Base-by-base conservation (phyloP, 257 asterid genomes). In the Henckelia pumila region DNA sequence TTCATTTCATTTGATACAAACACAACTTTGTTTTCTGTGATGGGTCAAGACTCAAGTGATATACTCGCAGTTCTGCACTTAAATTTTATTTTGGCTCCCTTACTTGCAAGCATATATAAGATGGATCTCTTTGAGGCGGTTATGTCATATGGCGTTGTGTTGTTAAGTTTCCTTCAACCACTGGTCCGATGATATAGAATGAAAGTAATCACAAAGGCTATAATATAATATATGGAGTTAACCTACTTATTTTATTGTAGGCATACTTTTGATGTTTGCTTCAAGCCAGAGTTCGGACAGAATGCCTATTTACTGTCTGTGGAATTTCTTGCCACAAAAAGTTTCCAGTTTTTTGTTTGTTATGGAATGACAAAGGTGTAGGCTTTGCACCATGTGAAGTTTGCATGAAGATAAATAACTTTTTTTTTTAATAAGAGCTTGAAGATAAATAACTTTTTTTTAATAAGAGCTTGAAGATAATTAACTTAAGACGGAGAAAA, bases 1-100 rank as follows among this genome's bases (percentile, higher is more conserved):
- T 65, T 49, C 63, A 30, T 71, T 47, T 2, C 59, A 24, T 64
- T 64, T 40, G n/a, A 19, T 74, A 58, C 26, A 8, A 56, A 56
- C 1, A 64, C 63, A 28, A 29, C 40, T 37, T n/a, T 37, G n/a
- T n/a, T n/a, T n/a, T n/a, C n/a, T n/a, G n/a, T n/a, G n/a, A n/a
- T n/a, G n/a, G n/a, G n/a, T n/a, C n/a, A n/a, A n/a, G n/a, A n/a
- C n/a, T n/a, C n/a, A n/a, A n/a, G n/a, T 26, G 30, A 1, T 26
- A 26, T 26, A 1, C 30, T 26, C 30, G 4, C 4, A 1, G 30
- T 37, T 14, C 7, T 29, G 11, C 47, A n/a, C 62, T 10, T 33
- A n/a, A n/a, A 22, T 67, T 52, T 22, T 49, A 56, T 35, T 13
- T 22, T 22, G 23, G 6, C n/a, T 58, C 28, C 19, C 19, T 22